These are phyloP conservation scores for Pascua guehoae DNA, from an alignment of 1,284 basidiomycete genomes.

Conservation along the genomic window DNA sequence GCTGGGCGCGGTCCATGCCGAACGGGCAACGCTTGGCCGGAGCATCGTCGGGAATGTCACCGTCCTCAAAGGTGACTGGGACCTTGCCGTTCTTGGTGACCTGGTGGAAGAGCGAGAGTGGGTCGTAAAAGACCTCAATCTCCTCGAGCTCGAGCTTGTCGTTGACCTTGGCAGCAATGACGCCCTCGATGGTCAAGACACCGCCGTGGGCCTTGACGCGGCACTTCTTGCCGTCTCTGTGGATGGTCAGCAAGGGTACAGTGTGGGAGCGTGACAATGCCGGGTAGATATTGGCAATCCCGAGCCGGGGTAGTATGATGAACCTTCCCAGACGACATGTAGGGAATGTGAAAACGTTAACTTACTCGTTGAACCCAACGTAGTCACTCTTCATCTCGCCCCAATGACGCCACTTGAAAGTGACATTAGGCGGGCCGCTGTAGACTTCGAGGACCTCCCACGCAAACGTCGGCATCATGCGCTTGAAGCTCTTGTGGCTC, in stretches of 20 bases:
- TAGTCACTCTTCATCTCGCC: conserved; percentile 22
- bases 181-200: conserved; percentile 13
- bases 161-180: conserved; percentile 15
- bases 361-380: conserved; percentile 11
- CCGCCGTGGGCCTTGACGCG: conserved; percentile 19
- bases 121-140: conserved; percentile 17
- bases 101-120: conserved; percentile 12
- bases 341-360: neutral
- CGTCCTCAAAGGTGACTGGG: conserved; percentile 9
- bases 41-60: neutral
- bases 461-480: conserved; percentile 20
- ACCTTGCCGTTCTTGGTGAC: conserved; percentile 15
- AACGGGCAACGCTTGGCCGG: too few species aligned
- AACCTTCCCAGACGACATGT: neutral
- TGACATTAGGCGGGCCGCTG: conserved; percentile 15
- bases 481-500: conserved; percentile 17
- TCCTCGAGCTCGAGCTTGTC: conserved; percentile 13
- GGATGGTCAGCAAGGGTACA: too few species aligned
- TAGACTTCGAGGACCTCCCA: conserved; percentile 20
- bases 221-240: conserved; percentile 12
- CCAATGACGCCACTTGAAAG: conserved; percentile 20
- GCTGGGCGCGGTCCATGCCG: too few species aligned
- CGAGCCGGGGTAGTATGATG: too few species aligned
- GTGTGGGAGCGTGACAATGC: neutral
- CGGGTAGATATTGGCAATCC: too few species aligned